A percentile compares a stretch with the other conserved stretches of the same genome.
Evolutionary conservation across 257 asterid species (phyloP).

Genomic region (Salvia splendens): DNA sequence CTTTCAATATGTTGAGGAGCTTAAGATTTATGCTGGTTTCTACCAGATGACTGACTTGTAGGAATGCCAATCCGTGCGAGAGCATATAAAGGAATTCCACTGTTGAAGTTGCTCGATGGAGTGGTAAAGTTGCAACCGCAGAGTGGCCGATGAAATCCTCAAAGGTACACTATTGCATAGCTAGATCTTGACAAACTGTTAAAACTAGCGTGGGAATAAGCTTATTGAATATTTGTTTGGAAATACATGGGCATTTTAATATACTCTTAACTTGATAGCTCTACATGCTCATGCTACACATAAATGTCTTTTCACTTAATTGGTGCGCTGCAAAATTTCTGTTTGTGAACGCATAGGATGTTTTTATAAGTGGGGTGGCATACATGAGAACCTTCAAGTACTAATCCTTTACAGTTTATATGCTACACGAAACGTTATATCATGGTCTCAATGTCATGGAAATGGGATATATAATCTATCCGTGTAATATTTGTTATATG

Average conservation of each 20-base stretch:
- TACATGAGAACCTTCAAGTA: constrained; percentile 20
- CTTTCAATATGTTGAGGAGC: constrained; percentile 14
- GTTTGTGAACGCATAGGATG: neutral
- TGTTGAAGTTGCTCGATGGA: neutral
- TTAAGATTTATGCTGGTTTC: constrained; percentile 30
- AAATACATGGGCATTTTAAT: neutral
- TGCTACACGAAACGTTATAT: neutral
- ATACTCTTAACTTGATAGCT: constrained; percentile 12
- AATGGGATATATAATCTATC: neutral
- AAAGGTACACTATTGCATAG: constrained; percentile 27
- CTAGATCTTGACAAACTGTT: constrained; percentile 5
- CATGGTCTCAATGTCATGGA: neutral
- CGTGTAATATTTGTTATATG: neutral
- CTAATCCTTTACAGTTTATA: neutral
- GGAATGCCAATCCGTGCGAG: constrained; percentile 22
- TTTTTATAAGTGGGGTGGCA: neutral
- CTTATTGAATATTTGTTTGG: neutral
- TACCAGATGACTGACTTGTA: constrained; percentile 8
- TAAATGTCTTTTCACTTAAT: neutral
- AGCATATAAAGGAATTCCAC: constrained; percentile 15
- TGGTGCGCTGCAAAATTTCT: constrained; percentile 6
- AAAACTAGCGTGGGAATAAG: neutral
- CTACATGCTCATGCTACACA: constrained; percentile 10
- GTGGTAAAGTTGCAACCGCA: constrained; percentile 12
- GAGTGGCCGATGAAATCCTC: constrained; percentile 17